A percentile compares a stretch with the other conserved stretches of the same genome.
Evolutionary conservation across 1,284 basidiomycete genomes (phyloP).

Genomic region (Termitomyces sp.): DNA sequence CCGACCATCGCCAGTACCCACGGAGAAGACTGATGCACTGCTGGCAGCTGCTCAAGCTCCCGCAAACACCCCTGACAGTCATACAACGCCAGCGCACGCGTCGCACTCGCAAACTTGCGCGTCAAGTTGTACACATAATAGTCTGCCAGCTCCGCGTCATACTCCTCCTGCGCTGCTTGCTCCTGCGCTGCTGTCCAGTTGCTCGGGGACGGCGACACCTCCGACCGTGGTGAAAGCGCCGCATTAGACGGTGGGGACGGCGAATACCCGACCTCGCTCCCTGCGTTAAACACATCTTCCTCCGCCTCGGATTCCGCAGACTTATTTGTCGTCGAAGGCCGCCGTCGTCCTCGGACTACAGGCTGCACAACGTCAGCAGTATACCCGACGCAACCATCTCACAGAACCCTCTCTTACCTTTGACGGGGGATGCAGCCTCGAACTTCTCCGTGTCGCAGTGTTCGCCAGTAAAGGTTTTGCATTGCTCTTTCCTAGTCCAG

Average conservation of each 20-base stretch:
- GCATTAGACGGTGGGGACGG: conserved; percentile 56
- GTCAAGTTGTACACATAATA: conserved; percentile 79
- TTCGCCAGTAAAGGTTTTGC: conserved; percentile 35
- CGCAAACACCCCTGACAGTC: conserved; percentile 70
- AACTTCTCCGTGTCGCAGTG: conserved; percentile 58
- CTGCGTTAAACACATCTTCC: conserved; percentile 44
- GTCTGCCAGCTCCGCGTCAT: conserved; percentile 70
- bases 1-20: conserved; percentile 80
- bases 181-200: conserved; percentile 58
- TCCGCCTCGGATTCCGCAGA: conserved; percentile 67
- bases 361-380: conserved; percentile 24
- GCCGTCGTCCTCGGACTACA: conserved; percentile 55
- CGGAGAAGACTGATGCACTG: conserved; percentile 67
- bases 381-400: neutral
- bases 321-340: conserved; percentile 41
- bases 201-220: conserved; percentile 52
- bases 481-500: conserved; percentile 46
- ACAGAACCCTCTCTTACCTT: conserved; percentile 30
- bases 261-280: conserved; percentile 44
- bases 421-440: conserved; percentile 45
- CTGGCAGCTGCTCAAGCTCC: conserved; percentile 74
- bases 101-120: conserved; percentile 75
- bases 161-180: conserved; percentile 64
- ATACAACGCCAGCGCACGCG: conserved; percentile 68
- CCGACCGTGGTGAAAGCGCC: conserved; percentile 51